Conservation (phyloP, 1,139 yeast species). For the Blastobotrys ciferrii region DNA sequence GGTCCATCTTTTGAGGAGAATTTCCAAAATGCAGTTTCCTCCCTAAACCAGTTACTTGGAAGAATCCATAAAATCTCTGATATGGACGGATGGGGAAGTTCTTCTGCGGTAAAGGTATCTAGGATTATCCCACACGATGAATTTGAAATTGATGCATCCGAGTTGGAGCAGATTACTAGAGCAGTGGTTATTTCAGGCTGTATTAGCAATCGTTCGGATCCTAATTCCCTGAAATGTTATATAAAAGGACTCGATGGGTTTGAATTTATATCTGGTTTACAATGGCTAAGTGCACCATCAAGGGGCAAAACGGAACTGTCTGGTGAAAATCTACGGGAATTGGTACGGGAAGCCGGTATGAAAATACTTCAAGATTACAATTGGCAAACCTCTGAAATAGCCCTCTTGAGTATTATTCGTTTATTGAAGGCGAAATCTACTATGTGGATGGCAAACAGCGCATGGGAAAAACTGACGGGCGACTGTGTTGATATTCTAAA, state of each 20-base stretch:
- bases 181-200: neutral
- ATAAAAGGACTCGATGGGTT: neutral
- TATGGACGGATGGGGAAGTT: neutral
- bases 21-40: neutral
- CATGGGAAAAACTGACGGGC: neutral
- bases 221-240: neutral
- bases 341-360: conserved; percentile 13
- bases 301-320: neutral
- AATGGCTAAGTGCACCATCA: neutral
- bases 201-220: neutral
- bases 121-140: neutral
- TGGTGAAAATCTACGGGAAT: neutral
- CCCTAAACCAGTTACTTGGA: neutral
- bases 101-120: neutral
- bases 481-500: conserved; percentile 4
- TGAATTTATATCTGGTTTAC: neutral
- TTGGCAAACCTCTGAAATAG: conserved; percentile 17
- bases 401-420: conserved; percentile 6
- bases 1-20: neutral
- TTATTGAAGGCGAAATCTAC: neutral
- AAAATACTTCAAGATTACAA: conserved; percentile 13
- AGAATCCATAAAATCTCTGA: neutral
- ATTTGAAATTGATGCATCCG: neutral
- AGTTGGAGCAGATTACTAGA: neutral
- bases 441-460: conserved; percentile 6